A percentile compares a stretch with the other conserved stretches of the same genome.
Evolutionary conservation across 2,329 filamentous ascomycete genomes (phyloP).

Genomic region (Drechslerella coelobrocha): DNA sequence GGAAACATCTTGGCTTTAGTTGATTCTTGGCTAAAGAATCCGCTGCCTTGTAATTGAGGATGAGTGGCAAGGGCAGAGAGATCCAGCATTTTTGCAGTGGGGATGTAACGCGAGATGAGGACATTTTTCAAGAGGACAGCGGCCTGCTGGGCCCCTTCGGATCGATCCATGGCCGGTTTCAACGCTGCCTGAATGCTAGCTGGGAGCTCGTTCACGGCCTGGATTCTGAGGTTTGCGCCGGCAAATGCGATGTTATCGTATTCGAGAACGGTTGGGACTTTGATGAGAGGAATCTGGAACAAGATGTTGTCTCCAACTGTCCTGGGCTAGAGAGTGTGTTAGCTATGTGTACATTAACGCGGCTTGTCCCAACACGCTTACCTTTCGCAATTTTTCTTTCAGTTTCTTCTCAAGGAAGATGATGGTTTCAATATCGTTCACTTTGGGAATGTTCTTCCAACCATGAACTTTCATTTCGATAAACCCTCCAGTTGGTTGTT

Average conservation of each 20-base stretch:
- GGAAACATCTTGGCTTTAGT: constrained; percentile 87
- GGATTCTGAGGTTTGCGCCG: constrained; percentile 65
- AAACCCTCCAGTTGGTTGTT: constrained; percentile 62
- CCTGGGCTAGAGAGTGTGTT: constrained; percentile 67
- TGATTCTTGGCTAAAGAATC: constrained; percentile 74
- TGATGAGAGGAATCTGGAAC: constrained; percentile 70
- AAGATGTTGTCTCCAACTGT: constrained; percentile 73
- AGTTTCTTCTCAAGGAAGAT: constrained; percentile 53
- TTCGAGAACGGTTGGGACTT: constrained; percentile 70
- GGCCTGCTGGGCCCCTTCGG: constrained; percentile 49
- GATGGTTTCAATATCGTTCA: constrained; percentile 53
- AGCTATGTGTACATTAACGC: no score
- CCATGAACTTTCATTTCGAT: constrained; percentile 54
- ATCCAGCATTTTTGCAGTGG: constrained; percentile 76
- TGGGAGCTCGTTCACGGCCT: constrained; percentile 47
- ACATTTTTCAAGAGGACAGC: constrained; percentile 71
- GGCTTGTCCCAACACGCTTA: constrained; percentile 65
- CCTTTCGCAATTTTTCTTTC: constrained; percentile 73
- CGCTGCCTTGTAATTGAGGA: constrained; percentile 72
- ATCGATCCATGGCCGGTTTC: constrained; percentile 52
- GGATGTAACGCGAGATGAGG: constrained; percentile 76
- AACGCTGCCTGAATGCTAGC: constrained; percentile 53
- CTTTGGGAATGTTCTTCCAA: constrained; percentile 53
- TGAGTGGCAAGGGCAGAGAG: constrained; percentile 80
- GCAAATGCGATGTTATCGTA: constrained; percentile 74